These are phyloP conservation scores for Trichoderma asperellum DNA, from an alignment of 2,329 filamentous ascomycete species.

Conservation along the genomic window DNA sequence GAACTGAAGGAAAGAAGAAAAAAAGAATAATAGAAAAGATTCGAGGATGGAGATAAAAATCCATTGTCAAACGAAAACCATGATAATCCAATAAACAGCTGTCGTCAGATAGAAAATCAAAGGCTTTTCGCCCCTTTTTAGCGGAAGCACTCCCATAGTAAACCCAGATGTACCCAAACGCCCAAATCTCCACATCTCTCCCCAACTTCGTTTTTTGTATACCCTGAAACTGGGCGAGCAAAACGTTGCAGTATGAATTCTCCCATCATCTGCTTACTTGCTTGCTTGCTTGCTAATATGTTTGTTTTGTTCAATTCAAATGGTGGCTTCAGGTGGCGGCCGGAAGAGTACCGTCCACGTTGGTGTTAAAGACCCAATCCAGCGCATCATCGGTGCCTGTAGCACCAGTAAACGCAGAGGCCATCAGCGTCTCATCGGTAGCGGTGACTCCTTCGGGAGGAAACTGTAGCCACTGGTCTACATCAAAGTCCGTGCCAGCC, in stretches of 20 bases:
- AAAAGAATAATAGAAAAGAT: too few species aligned
- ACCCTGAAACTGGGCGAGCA: background rate
- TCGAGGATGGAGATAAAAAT: too few species aligned
- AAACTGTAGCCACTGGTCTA: constrained; percentile 64
- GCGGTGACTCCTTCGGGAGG: constrained; percentile 53
- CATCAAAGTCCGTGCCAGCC: constrained; percentile 58
- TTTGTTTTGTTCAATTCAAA: background rate
- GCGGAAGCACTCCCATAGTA: background rate
- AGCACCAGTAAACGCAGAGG: constrained; percentile 39
- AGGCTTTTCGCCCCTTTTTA: background rate
- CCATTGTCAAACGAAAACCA: background rate
- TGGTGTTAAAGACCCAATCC: constrained; percentile 38
- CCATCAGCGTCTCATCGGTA: constrained; percentile 45
- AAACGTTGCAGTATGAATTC: background rate
- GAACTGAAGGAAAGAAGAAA: background rate
- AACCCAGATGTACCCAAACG: constrained; percentile 11
- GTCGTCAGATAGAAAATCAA: background rate
- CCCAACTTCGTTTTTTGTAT: constrained; percentile 1
- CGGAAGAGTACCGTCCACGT: constrained; percentile 32
- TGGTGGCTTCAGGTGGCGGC: background rate
- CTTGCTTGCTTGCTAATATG: background rate
- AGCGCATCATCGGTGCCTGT: constrained; percentile 37
- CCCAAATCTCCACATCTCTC: constrained; percentile 2
- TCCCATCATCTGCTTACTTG: background rate
- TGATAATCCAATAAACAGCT: background rate